Evolutionary conservation across 371 early-diverging fungal species (phyloP), one percentile per base, ranked within the genome.

Genomic region (Mucor plumbeus): DNA sequence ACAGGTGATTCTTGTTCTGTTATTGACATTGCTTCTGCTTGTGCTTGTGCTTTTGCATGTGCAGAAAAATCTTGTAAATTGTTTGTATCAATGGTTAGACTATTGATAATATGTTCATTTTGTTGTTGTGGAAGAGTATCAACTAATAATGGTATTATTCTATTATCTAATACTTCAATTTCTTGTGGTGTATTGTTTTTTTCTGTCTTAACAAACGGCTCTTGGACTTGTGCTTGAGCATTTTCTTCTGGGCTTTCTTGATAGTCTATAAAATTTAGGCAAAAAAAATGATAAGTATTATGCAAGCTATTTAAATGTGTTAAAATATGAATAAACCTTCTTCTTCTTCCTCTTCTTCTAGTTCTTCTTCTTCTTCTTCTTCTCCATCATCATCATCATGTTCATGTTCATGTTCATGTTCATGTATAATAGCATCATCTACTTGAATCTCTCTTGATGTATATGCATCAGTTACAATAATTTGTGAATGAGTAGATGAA

Each of bases 71-170:
- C 44, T 34, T 55, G 35, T n/a, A 35, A 34, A 55, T 33, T 40
- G 4, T 60, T 43, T 31, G 60, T 60, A 38, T 63, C 39, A n/a
- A 63, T 63, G 13, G 54, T 39, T 15, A 63, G 40, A 31, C 55
- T 63, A 7, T 15, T 55, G 13, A 63, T n/a, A 11, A 55, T 40
- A 3, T 60, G 35, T 60, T 60, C 61, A 5, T 33, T n/a, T 15
- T 26, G 44, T 31, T 14, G 19, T 50, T 59, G 35, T 40, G 13
- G 6, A 39, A 39, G 39, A 39, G 62, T 1, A 33, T 43, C 48
- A 47, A 61, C 26, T 48, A 36, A 34, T 47, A 47, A 21, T 33
- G 38, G 11, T 38, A 19, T 36, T 62, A 38, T 38, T 39, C 21
- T 50, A 35, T 14, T 13, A 26, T 48, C 40, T 13, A 59, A 5